Percentiles rank a stretch among this genome's conserved stretches.
Conservation (phyloP, 768 basidiomycete genomes). For the Guyanaporus albipodus region DNA sequence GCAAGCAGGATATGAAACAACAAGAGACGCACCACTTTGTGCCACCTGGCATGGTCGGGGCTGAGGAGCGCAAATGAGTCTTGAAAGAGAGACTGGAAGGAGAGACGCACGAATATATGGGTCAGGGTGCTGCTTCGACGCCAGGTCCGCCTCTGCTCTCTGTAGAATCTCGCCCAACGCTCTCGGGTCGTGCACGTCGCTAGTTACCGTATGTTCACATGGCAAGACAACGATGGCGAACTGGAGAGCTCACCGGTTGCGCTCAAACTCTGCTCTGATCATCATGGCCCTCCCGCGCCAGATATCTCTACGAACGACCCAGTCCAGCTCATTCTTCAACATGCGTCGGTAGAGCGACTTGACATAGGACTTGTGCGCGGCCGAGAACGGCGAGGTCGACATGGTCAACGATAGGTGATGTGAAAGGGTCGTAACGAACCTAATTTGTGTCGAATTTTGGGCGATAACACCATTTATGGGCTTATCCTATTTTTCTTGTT, state of each 20-base stretch:
- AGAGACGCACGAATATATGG: constrained; percentile 86
- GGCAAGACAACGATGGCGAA: constrained; percentile 12
- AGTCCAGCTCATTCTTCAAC: constrained; percentile 84
- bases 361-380: constrained; percentile 78
- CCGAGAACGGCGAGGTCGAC: constrained; percentile 61
- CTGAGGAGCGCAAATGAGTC: constrained; percentile 37
- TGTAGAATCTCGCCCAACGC: constrained; percentile 73
- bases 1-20: background rate
- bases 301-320: constrained; percentile 80
- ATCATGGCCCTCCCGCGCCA: constrained; percentile 84
- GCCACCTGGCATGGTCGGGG: constrained; percentile 79
- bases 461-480: constrained; percentile 15
- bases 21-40: constrained; percentile 81
- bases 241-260: constrained; percentile 61
- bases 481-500: background rate
- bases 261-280: constrained; percentile 91
- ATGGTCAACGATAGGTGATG: constrained; percentile 30
- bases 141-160: constrained; percentile 74
- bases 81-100: background rate
- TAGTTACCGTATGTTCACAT: constrained; percentile 27
- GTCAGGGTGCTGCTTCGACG: constrained; percentile 74
- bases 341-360: constrained; percentile 89
- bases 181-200: constrained; percentile 82
- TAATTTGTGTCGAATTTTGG: constrained; percentile 7
- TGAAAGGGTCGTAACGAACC: background rate